phyloP scores from a whole-genome alignment of 1,284 basidiomycete genomes.

The Omphalotus olearius region DNA sequence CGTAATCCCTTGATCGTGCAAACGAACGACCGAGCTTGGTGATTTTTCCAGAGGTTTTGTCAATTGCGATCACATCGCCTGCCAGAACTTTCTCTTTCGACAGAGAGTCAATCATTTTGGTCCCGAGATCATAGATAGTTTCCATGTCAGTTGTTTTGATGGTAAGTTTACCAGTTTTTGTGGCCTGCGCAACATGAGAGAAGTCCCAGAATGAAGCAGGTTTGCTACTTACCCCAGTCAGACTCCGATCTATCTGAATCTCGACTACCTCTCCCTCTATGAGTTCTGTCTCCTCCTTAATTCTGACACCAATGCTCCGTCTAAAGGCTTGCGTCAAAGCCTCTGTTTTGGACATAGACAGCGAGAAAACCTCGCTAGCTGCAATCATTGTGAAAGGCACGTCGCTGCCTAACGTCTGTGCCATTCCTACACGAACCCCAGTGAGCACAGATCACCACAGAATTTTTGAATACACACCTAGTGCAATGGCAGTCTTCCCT shows the following conservation, averaged over 20 bases:
- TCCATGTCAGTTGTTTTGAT: slow-evolving; percentile 99
- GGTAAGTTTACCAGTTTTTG: slow-evolving; percentile 96
- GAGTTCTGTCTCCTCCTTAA: slow-evolving; percentile 96
- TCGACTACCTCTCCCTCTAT: slow-evolving; percentile 99
- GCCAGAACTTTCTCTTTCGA: slow-evolving; percentile 97
- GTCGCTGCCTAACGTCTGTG: slow-evolving; percentile 88
- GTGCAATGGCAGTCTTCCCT: slow-evolving; percentile 96
- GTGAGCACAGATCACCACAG: background rate
- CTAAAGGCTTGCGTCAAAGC: slow-evolving; percentile 96
- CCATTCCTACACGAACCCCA: slow-evolving; percentile 69
- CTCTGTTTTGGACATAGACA: slow-evolving; percentile 98
- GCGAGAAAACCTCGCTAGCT: slow-evolving; percentile 95
- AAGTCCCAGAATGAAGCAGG: slow-evolving; percentile 9
- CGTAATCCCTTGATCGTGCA: slow-evolving; percentile 94
- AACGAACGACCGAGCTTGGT: slow-evolving; percentile 95
- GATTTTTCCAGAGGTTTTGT: slow-evolving; percentile 97
- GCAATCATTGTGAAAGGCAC: slow-evolving; percentile 98
- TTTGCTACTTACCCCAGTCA: slow-evolving; percentile 80
- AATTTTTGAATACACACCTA: slow-evolving; percentile 53
- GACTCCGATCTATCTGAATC: slow-evolving; percentile 95
- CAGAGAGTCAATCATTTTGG: slow-evolving; percentile 98
- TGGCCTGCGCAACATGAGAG: slow-evolving; percentile 59
- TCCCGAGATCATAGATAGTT: slow-evolving; percentile 97
- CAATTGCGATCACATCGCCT: slow-evolving; percentile 94
- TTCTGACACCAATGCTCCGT: slow-evolving; percentile 92